Evolutionary conservation across 106 monocot species (phyloP).

Genomic region (Dioscorea alata): DNA sequence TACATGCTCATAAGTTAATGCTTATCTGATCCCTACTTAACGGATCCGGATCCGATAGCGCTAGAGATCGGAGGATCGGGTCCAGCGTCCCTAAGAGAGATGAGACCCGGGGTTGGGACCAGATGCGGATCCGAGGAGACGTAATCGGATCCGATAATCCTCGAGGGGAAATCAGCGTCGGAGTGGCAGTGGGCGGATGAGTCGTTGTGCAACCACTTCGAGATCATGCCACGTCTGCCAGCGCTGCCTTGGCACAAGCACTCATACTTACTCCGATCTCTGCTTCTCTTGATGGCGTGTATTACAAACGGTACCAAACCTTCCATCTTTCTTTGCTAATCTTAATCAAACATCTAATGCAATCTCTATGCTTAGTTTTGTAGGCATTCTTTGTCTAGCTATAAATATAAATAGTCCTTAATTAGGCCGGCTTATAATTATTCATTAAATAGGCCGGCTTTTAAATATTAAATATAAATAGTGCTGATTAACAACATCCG

Average conservation of each 20-base stretch:
- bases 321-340: constrained; percentile 27
- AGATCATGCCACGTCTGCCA: constrained; percentile 1
- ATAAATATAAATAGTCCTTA: background rate
- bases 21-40: too few species aligned
- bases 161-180: constrained; percentile 16
- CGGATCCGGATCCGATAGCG: background rate
- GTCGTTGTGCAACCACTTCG: background rate
- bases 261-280: constrained; percentile 15
- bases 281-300: constrained; percentile 44
- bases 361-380: background rate
- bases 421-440: background rate
- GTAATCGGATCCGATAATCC: constrained; percentile 5
- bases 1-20: background rate
- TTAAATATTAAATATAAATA: too few species aligned
- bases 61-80: background rate
- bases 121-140: constrained; percentile 7
- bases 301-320: constrained; percentile 60
- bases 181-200: constrained; percentile 15
- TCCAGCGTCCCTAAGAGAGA: background rate
- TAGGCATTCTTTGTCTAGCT: background rate
- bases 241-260: constrained; percentile 6
- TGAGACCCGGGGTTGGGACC: constrained; percentile 12
- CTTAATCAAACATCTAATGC: background rate
- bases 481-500: too few species aligned
- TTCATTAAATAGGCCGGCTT: background rate